These are phyloP conservation scores for Plenodomus biglobosus DNA, from an alignment of 2,329 filamentous ascomycete species.

Conservation along the genomic window DNA sequence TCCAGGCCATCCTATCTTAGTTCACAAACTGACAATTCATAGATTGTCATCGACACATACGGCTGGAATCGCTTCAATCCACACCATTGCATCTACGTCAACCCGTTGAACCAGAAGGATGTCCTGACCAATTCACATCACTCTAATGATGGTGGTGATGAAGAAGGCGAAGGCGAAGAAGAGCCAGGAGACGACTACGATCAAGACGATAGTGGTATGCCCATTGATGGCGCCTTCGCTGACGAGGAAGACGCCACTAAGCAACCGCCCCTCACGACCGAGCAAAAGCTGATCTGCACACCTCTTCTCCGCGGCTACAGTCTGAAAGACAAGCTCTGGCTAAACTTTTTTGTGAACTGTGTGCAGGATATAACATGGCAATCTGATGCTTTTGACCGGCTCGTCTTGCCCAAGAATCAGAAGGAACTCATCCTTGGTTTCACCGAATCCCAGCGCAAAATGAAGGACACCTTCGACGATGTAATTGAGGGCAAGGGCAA, in stretches of 20 bases:
- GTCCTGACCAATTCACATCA: not conserved
- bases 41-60: slow-evolving; percentile 56
- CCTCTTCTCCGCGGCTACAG: slow-evolving; percentile 47
- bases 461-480: slow-evolving; percentile 19
- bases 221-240: slow-evolving; percentile 17
- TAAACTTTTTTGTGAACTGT: slow-evolving; percentile 40
- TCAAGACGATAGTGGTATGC: slow-evolving; percentile 15
- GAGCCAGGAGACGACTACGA: slow-evolving; percentile 3
- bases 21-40: slow-evolving; percentile 3
- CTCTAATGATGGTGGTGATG: slow-evolving; percentile 2
- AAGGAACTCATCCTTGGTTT: slow-evolving; percentile 57
- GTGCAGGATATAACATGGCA: slow-evolving; percentile 50
- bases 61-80: slow-evolving; percentile 56
- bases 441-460: slow-evolving; percentile 67
- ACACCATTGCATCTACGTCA: slow-evolving; percentile 43
- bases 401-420: slow-evolving; percentile 36
- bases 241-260: slow-evolving; percentile 19
- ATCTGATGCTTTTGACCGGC: slow-evolving; percentile 49
- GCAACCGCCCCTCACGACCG: slow-evolving; percentile 13
- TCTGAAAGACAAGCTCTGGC: slow-evolving; percentile 32
- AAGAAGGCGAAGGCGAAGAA: slow-evolving; percentile 25
- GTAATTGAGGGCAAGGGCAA: slow-evolving; percentile 54
- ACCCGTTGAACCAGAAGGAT: slow-evolving; percentile 40
- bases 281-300: slow-evolving; percentile 44
- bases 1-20: not conserved